These are phyloP conservation scores for Gnetum montanum DNA, from an alignment of 75 land plant species.

Conservation along the genomic window DNA sequence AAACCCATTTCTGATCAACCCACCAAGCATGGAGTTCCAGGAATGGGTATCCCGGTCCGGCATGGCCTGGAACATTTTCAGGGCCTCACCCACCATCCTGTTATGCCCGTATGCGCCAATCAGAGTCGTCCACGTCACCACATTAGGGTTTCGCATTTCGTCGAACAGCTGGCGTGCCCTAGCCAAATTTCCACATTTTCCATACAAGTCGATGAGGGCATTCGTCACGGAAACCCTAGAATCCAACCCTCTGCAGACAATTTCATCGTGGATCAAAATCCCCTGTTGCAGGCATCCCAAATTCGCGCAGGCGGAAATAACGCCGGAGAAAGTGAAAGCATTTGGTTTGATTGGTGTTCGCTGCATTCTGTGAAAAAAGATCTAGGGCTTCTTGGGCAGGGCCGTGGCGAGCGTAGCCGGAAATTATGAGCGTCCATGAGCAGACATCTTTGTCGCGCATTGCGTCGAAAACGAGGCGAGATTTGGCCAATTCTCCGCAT, in stretches of 20 bases:
- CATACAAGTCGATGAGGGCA: constrained; percentile 9
- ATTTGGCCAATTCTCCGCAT: not conserved
- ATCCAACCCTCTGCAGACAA: not conserved
- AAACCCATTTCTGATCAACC: constrained; percentile 22
- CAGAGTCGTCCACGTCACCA: constrained; percentile 25
- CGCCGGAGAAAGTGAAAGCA: constrained; percentile 24
- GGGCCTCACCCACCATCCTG: constrained; percentile 1
- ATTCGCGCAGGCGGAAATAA: constrained; percentile 23
- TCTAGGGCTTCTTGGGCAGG: constrained; percentile 18
- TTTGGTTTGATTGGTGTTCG: constrained; percentile 15
- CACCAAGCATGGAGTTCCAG: constrained; percentile 44
- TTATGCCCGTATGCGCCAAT: constrained; percentile 5
- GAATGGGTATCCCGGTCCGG: constrained; percentile 13
- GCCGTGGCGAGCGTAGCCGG: constrained; percentile 21
- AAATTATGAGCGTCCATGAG: constrained; percentile 27
- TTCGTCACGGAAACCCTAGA: not conserved
- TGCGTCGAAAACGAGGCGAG: not conserved
- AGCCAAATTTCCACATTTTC: constrained; percentile 5
- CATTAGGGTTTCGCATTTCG: constrained; percentile 5
- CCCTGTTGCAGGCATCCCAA: constrained; percentile 17
- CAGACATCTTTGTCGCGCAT: constrained; percentile 12
- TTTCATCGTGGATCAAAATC: constrained; percentile 14
- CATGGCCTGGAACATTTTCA: constrained; percentile 7
- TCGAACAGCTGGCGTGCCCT: constrained; percentile 12
- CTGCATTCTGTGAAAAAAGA: constrained; percentile 22